These are phyloP conservation scores for Didymella lethalis DNA, from an alignment of 2,329 filamentous ascomycete species.

Conservation along the genomic window DNA sequence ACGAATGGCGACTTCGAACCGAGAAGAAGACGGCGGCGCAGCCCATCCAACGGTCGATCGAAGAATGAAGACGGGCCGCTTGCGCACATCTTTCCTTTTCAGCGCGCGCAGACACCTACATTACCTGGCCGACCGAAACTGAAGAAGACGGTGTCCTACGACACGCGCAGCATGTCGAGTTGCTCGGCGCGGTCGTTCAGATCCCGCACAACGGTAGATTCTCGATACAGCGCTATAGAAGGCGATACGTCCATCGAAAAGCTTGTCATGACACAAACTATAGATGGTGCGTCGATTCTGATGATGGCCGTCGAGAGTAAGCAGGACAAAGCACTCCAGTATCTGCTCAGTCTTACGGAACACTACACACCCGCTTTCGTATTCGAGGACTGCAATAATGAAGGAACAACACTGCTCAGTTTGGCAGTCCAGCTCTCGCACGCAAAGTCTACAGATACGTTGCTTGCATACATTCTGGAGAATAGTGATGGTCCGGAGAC, in stretches of 20 bases:
- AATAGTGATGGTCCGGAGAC: constrained; percentile 63
- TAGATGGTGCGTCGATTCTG: constrained; percentile 79
- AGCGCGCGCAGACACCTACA: constrained; percentile 64
- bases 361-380: constrained; percentile 77
- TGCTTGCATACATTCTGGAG: constrained; percentile 74
- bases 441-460: constrained; percentile 73
- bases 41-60: constrained; percentile 30
- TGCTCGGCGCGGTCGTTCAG: constrained; percentile 84
- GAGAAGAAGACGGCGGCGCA: constrained; percentile 31
- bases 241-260: constrained; percentile 86
- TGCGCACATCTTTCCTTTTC: constrained; percentile 91
- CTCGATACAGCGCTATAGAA: constrained; percentile 73
- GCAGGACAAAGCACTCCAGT: constrained; percentile 75
- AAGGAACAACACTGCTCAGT: constrained; percentile 87
- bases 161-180: constrained; percentile 85
- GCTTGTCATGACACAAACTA: constrained; percentile 74
- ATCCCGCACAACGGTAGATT: constrained; percentile 76
- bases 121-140: constrained; percentile 61
- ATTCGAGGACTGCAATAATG: constrained; percentile 84
- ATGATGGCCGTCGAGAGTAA: constrained; percentile 66
- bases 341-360: constrained; percentile 77
- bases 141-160: constrained; percentile 85
- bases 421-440: constrained; percentile 89
- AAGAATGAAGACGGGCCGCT: constrained; percentile 57
- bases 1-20: constrained; percentile 42